Percentiles rank a stretch among this genome's conserved stretches.
phyloP scores from a whole-genome alignment of 2,329 filamentous ascomycete species.

The Colletotrichum neosansevieriae region DNA sequence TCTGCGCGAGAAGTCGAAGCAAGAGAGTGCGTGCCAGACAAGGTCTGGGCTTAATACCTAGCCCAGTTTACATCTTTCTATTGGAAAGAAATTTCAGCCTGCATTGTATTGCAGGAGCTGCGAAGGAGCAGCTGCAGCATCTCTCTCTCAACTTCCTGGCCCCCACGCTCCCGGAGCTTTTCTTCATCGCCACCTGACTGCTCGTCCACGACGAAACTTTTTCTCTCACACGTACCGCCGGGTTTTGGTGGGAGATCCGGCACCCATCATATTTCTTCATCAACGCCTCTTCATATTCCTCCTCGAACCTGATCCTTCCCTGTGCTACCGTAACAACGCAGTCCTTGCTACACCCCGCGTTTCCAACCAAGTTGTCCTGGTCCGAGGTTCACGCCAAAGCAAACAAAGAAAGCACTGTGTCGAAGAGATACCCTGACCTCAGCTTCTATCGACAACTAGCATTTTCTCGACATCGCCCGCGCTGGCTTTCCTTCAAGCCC shows the following conservation, averaged over 20 bases:
- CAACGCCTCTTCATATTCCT: too few relatives aligned
- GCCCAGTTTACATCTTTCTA: conserved; percentile 1
- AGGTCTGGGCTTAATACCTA: not conserved
- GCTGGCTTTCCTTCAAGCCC: not conserved
- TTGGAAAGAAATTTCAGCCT: conserved; percentile 1
- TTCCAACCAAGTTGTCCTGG: not conserved
- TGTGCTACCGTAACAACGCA: conserved; percentile 1
- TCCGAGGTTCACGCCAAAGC: not conserved
- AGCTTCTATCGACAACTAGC: not conserved
- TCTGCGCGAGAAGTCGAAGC: not conserved
- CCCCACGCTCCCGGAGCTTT: conserved; percentile 3
- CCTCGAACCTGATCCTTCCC: not conserved
- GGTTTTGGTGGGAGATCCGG: not conserved
- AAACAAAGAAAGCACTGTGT: not conserved
- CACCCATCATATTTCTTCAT: not conserved
- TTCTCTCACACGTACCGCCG: not conserved
- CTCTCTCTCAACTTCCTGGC: not conserved
- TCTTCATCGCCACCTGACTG: conserved; percentile 25
- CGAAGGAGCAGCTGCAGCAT: not conserved
- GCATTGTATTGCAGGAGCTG: conserved; percentile 20
- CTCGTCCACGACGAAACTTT: conserved; percentile 10
- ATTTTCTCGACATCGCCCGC: not conserved
- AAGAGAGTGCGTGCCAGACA: not conserved
- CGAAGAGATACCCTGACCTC: not conserved
- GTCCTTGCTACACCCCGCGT: conserved; percentile 2